Evolutionary conservation across 768 basidiomycete species (phyloP).

Genomic region (Boletales sp.): DNA sequence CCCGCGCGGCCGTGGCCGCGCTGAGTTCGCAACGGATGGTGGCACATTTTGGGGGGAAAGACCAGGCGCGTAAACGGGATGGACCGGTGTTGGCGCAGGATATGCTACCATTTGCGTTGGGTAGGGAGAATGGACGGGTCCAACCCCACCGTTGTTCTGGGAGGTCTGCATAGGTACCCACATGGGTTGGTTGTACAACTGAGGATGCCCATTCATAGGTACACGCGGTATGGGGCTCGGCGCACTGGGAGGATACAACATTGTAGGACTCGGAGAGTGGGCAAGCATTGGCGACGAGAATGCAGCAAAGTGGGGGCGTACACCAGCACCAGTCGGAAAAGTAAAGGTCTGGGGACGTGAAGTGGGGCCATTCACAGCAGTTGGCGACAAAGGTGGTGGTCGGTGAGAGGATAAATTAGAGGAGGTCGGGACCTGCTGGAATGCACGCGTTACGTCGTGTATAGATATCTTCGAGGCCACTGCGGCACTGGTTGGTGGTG

Average conservation of each 20-base stretch:
- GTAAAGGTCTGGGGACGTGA: conserved; percentile 26
- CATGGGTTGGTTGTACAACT: conserved; percentile 58
- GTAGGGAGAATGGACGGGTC: conserved; percentile 58
- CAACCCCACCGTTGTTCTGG: conserved; percentile 52
- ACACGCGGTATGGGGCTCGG: conserved; percentile 66
- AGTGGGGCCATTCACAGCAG: conserved; percentile 35
- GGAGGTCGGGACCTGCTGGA: conserved; percentile 78
- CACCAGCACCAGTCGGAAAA: conserved; percentile 37
- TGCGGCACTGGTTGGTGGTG: conserved; percentile 58
- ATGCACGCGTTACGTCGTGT: conserved; percentile 80
- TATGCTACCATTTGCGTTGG: conserved; percentile 64
- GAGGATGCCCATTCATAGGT: conserved; percentile 58
- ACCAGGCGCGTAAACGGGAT: conserved; percentile 46
- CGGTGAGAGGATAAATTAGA: conserved; percentile 46
- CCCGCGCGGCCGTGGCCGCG: conserved; percentile 43
- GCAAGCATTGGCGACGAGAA: conserved; percentile 72
- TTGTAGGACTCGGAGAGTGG: conserved; percentile 63
- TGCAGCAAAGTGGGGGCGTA: conserved; percentile 54
- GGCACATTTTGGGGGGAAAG: conserved; percentile 38
- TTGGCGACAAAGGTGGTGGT: conserved; percentile 47
- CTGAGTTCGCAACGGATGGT: conserved; percentile 26
- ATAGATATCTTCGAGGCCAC: conserved; percentile 71
- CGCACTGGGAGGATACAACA: conserved; percentile 62
- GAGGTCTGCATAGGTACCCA: conserved; percentile 56
- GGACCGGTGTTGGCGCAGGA: conserved; percentile 46